Evolutionary conservation across 192 early-diverging fungal species (phyloP), one percentile per base, ranked within the genome.

Genomic region (Phlyctochytrium bullatum): DNA sequence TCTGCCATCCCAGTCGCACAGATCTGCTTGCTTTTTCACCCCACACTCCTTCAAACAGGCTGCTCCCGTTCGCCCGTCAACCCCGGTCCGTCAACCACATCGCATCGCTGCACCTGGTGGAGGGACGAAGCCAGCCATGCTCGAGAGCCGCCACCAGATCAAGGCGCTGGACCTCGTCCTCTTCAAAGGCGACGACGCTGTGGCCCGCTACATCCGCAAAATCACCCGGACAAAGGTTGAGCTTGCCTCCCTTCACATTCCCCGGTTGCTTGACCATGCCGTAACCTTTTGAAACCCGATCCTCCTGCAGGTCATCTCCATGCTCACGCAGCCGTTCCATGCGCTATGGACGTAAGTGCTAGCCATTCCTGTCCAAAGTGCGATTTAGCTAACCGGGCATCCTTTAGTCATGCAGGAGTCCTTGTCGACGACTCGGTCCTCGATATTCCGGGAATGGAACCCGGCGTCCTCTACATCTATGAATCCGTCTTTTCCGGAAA

Each of bases 101-200:
- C n/a, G n/a, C n/a, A n/a, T n/a, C n/a, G n/a, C n/a, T n/a, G n/a
- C n/a, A n/a, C n/a, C n/a, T n/a, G n/a, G n/a, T n/a, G n/a, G n/a
- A n/a, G n/a, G n/a, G n/a, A n/a, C n/a, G n/a, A n/a, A n/a, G n/a
- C n/a, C n/a, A n/a, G n/a, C n/a, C n/a, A 47, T 47, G 40, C 20
- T 47, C 10, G 40, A 47, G 40, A 14, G 10, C 10, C 6, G 20
- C 6, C 40, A 47, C 20, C 10, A 47, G 40, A 47, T 68, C 3
- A 25, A 72, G 68, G 66, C 75, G 17, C 62, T 77, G 16, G 72
- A 75, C 47, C 30, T 75, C 14, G 71, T 77, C 34, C 67, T 77
- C 14, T 77, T 77, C 54, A 59, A 62, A 14, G 75, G 75, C 1
- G 40, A 62, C 47, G 75, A 77, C 40, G 61, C 68, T 20, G 72